Base-by-base conservation (phyloP, 768 basidiomycete species). In the Calocybe indica region DNA sequence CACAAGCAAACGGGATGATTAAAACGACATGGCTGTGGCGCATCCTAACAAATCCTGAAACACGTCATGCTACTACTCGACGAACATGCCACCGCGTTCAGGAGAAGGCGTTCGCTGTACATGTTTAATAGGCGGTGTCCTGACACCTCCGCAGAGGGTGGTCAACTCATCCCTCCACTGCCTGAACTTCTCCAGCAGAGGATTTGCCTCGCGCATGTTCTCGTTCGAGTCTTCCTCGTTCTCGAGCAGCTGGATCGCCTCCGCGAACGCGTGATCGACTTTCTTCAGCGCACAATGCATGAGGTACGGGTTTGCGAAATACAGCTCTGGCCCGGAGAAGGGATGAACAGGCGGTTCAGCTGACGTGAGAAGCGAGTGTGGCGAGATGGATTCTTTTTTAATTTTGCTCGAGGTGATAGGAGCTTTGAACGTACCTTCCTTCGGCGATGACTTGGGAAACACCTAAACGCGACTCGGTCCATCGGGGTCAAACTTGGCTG, bases 241-340 rank as follows among this genome's bases (percentile, higher is more conserved):
- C 55, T 75, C 68, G 8, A 80, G 61, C 15, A 72, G 67, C 1
- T 57, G 49, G 37, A 78, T 75, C 36, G 75, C 62, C 12, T 76
- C 69, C 8, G 59, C 54, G 43, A 78, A 61, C 3, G 73, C 66
- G 43, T 62, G 55, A 51, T 76, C 75, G 36, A 78, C 65, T 40
- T 71, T 73, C 39, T 65, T 54, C 30, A 79, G 57, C 3, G 71
- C 69, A 30, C 60, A 61, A 30, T 68, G 59, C 60, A 78, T 71
- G 5, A 75, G 62, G 52, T 66, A 76, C 1, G 76, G 72, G 51
- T 78, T 80, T 13, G 74, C 73, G 8, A 73, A 61, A 38, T 62
- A 63, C 8, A 54, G 55, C 10, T 63, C 56, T 7, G 58, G 48
- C 13, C 57, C 57, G n/a, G 22, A 58, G 49, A 43, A 48, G n/a